Conservation (phyloP, 2,329 filamentous ascomycete species). For the Diaporthe ilicicola region DNA sequence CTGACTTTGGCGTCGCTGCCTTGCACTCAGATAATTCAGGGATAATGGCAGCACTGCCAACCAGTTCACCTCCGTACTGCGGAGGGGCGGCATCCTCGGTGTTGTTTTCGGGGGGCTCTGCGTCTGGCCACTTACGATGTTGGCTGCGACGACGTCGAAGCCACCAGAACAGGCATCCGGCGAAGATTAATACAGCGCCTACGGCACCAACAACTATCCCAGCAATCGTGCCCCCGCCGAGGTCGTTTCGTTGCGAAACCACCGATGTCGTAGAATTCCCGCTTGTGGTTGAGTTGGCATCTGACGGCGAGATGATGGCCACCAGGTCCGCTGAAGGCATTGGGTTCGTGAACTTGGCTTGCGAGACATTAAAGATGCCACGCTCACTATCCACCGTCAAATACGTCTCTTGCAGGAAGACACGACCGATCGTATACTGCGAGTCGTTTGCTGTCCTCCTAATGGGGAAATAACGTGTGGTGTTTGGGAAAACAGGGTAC, state of each 20-base stretch:
- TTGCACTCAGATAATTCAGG: constrained; percentile 8
- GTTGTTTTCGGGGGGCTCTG: not conserved
- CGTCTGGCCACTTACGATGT: constrained; percentile 1
- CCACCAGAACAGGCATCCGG: constrained; percentile 3
- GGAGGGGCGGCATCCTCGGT: not conserved
- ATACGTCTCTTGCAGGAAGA: constrained; percentile 16
- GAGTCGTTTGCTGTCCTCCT: constrained; percentile 3
- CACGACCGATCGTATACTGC: constrained; percentile 13
- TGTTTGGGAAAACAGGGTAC: not conserved
- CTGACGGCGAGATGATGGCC: not conserved
- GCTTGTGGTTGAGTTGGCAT: not conserved
- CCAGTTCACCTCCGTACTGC: not conserved
- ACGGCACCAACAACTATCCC: constrained; percentile 2
- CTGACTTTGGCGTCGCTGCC: not conserved
- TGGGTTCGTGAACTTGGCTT: constrained; percentile 6
- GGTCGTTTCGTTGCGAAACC: not conserved
- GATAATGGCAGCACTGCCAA: not conserved
- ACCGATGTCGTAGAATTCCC: not conserved
- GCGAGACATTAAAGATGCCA: constrained; percentile 8
- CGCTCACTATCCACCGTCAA: constrained; percentile 13
- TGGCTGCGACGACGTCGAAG: constrained; percentile 1
- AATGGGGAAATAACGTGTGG: constrained; percentile 17
- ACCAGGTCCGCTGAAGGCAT: constrained; percentile 1
- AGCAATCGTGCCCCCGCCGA: not conserved
- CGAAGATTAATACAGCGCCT: not conserved